Base-by-base conservation (phyloP, 306 rosid species). In the Dicorynia guianensis region DNA sequence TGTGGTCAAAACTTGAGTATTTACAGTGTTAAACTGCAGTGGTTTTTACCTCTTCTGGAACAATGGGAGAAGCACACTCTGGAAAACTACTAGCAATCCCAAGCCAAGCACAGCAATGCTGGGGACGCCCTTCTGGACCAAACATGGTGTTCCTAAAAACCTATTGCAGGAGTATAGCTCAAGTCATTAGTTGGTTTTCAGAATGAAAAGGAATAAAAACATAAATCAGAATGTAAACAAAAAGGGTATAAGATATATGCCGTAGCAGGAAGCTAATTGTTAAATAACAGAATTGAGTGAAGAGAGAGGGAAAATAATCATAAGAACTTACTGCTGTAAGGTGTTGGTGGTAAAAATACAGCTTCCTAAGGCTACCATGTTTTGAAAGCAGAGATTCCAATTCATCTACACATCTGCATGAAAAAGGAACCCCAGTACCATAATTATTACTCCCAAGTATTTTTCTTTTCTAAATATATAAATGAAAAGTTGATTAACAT, bases 51-150 rank as follows among this genome's bases (percentile, higher is more conserved):
- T 95, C 99, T 85, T 95, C 99, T 10, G 93, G 97, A 71, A 95
- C 91, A 69, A 95, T 80, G 13, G 91, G 90, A 67, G 97, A 95
- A 44, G 97, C 91, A 82, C 97, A 95, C 80, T 95, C 99, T 15
- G 97, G 97, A 81, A 95, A 92, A 87, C 99, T 95, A 83, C 99
- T 95, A 56, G 99, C 99, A 64, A 95, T 83, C 62, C 99, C 97
- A 80, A 92, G 97, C 99, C 99, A 95, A 53, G 99, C 97, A 86
- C 99, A 95, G 63, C 99, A 95, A 86, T 95, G 99, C 50, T 95
- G 97, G 67, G 99, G 99, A 75, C 97, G 97, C 43, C 99, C 99
- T 87, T 95, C 99, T 20, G 99, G 97, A 70, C 99, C 99, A 86
- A 95, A 95, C 97, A 95, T 95, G 40, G 99, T 95, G 85, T 95